Evolutionary conservation across 192 early-diverging fungal species (phyloP).

Genomic region (Coemansia sp.): DNA sequence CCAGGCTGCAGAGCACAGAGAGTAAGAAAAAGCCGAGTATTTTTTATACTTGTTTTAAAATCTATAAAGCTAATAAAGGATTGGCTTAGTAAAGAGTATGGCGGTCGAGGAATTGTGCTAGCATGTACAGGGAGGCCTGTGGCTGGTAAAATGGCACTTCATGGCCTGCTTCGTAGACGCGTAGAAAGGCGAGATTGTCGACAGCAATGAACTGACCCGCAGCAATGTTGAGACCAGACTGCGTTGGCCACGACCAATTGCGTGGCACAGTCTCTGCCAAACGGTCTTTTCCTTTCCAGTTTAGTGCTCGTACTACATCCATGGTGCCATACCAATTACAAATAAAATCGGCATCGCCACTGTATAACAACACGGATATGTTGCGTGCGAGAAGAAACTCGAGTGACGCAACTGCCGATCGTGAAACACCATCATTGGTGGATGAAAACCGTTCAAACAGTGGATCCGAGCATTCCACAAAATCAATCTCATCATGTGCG

Average conservation of each 20-base stretch:
- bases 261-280: conserved; percentile 18
- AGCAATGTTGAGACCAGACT: conserved; percentile 18
- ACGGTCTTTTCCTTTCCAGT: conserved; percentile 50
- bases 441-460: conserved; percentile 47
- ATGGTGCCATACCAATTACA: conserved; percentile 66
- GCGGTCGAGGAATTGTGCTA: conserved; percentile 71
- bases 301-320: conserved; percentile 39
- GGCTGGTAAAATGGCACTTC: conserved; percentile 93
- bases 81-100: conserved; percentile 16
- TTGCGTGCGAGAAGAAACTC: conserved; percentile 57
- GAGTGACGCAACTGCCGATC: conserved; percentile 44
- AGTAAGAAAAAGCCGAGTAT: neutral
- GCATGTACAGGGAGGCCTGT: conserved; percentile 75
- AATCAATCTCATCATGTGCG: conserved; percentile 32
- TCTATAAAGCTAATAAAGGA: conserved; percentile 1
- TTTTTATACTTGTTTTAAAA: neutral
- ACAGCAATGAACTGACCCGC: conserved; percentile 64
- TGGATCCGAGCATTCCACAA: conserved; percentile 57
- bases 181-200: conserved; percentile 76
- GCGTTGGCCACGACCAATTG: conserved; percentile 45
- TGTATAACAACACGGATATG: conserved; percentile 67
- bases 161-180: conserved; percentile 82
- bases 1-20: conserved; percentile 38
- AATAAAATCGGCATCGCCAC: conserved; percentile 79
- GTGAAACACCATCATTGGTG: conserved; percentile 55